Percentiles rank a stretch among this genome's conserved stretches.
phyloP scores from a whole-genome alignment of 2,329 filamentous ascomycete species.

The Gremmenia infestans region DNA sequence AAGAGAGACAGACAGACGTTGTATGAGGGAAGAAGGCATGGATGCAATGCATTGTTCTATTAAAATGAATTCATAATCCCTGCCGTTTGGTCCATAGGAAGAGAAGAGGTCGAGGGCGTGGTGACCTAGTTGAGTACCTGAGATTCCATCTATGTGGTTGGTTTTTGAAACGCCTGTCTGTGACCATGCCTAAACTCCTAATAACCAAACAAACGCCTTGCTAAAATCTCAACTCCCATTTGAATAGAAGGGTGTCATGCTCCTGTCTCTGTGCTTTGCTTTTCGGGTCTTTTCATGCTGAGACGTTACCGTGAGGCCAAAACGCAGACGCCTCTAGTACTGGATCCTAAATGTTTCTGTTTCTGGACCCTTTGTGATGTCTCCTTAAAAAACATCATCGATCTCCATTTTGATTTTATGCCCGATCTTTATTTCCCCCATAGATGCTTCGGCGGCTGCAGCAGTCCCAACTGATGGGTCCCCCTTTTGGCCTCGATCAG shows the following conservation, averaged over 20 bases:
- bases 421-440: slow-evolving; percentile 25
- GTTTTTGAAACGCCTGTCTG: no score
- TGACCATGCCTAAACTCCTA: no score
- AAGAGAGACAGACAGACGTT: slow-evolving; percentile 19
- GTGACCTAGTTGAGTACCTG: neutral
- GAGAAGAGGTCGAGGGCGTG: neutral
- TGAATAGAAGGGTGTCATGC: no score
- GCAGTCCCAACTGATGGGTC: slow-evolving; percentile 33
- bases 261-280: no score
- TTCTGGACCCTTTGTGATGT: no score
- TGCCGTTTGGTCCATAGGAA: slow-evolving; percentile 19
- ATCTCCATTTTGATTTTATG: slow-evolving; percentile 46
- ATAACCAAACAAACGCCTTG: no score
- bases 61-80: slow-evolving; percentile 23
- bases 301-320: no score
- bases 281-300: no score
- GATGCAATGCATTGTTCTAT: slow-evolving; percentile 10
- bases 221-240: no score
- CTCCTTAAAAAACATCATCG: slow-evolving; percentile 41
- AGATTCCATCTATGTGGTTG: no score
- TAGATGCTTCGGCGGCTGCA: slow-evolving; percentile 33
- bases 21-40: slow-evolving; percentile 6
- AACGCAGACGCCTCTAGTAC: no score
- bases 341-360: no score
- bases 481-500: slow-evolving; percentile 27